These are phyloP conservation scores for Linderina pennispora DNA, from an alignment of 192 early-diverging fungal genomes.

Conservation along the genomic window DNA sequence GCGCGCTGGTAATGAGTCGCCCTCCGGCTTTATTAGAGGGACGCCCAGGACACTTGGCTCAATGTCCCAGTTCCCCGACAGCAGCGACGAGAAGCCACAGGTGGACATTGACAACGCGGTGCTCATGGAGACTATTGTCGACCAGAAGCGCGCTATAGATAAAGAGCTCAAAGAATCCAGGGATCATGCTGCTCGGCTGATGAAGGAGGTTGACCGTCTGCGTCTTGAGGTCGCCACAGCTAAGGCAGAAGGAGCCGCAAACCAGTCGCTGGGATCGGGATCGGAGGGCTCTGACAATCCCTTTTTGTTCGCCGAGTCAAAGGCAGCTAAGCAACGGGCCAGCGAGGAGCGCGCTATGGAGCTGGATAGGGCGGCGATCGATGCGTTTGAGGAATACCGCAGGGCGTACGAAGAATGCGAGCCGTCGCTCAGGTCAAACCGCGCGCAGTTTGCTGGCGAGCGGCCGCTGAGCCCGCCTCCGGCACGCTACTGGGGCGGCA, in stretches of 20 bases:
- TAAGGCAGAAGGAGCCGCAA: no score
- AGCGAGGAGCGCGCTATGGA: slow-evolving; percentile 8
- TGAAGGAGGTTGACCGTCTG: slow-evolving; percentile 11
- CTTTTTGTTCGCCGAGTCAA: slow-evolving; percentile 11
- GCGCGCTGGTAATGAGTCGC: slow-evolving; percentile 22
- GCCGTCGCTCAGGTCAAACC: slow-evolving; percentile 32
- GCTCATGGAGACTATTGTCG: slow-evolving; percentile 20
- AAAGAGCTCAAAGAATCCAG: slow-evolving; percentile 12
- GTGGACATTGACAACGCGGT: slow-evolving; percentile 8
- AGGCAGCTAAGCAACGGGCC: slow-evolving; percentile 11
- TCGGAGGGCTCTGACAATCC: no score
- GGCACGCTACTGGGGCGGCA: slow-evolving; percentile 16
- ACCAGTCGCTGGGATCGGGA: no score
- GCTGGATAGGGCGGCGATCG: slow-evolving; percentile 25
- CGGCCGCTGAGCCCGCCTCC: slow-evolving; percentile 40
- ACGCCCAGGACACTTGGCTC: background rate
- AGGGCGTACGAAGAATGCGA: slow-evolving; percentile 41
- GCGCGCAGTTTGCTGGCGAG: slow-evolving; percentile 37
- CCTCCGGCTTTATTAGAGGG: slow-evolving; percentile 6
- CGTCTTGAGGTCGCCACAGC: slow-evolving; percentile 10
- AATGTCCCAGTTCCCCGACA: background rate
- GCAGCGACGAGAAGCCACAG: background rate
- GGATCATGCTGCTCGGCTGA: slow-evolving; percentile 9
- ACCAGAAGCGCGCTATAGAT: slow-evolving; percentile 14
- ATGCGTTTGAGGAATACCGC: slow-evolving; percentile 40